Evolutionary conservation across 306 rosid species (phyloP).

Genomic region (Castanospermum australe): DNA sequence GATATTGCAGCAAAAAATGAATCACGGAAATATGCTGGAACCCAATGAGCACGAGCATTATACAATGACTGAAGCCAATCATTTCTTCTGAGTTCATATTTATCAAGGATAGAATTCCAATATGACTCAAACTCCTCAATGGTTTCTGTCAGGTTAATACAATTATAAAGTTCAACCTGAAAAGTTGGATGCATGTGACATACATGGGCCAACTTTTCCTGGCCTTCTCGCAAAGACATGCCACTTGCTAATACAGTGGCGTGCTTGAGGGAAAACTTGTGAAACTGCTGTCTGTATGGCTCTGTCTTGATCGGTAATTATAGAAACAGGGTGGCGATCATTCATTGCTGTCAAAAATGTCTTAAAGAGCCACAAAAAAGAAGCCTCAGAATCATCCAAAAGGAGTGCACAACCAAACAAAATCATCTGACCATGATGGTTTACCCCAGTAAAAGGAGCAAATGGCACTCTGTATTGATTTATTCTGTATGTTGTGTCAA

Average conservation of each 20-base stretch:
- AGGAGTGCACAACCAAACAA: constrained; percentile 93
- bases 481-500: constrained; percentile 74
- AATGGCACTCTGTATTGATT: constrained; percentile 81
- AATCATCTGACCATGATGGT: constrained; percentile 83
- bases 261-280: constrained; percentile 80
- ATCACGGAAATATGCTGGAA: constrained; percentile 82
- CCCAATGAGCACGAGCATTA: constrained; percentile 83
- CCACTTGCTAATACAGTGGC: constrained; percentile 86
- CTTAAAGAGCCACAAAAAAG: constrained; percentile 82
- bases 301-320: constrained; percentile 80
- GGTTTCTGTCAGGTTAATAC: constrained; percentile 91
- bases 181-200: constrained; percentile 72
- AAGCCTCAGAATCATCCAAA: constrained; percentile 87
- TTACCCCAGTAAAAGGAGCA: constrained; percentile 87
- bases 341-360: constrained; percentile 89
- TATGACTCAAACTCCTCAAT: constrained; percentile 89
- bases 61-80: constrained; percentile 85
- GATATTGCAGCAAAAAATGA: constrained; percentile 82
- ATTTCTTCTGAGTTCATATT: constrained; percentile 76
- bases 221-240: constrained; percentile 94
- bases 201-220: constrained; percentile 78
- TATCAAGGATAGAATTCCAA: constrained; percentile 77
- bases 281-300: constrained; percentile 76
- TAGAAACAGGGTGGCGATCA: constrained; percentile 70
- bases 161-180: constrained; percentile 84